phyloP scores from a whole-genome alignment of 345 rosid species.

The Aurinia saxatilis region DNA sequence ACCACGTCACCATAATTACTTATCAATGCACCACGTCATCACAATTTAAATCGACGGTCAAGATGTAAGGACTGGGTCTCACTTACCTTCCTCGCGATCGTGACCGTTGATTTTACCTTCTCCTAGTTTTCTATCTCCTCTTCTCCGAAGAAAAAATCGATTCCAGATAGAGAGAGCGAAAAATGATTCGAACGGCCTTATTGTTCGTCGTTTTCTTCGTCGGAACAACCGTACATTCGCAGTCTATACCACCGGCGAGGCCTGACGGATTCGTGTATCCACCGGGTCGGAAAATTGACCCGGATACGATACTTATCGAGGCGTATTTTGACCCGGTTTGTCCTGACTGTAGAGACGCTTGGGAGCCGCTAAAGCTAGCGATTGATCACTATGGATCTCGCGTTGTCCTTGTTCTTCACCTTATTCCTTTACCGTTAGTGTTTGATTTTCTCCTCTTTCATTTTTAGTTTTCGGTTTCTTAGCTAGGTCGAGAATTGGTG shows the following conservation, averaged over 20 bases:
- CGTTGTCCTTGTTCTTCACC: constrained; percentile 52
- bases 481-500: constrained; percentile 5
- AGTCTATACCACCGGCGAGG: constrained; percentile 66
- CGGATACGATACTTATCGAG: constrained; percentile 54
- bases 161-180: background rate
- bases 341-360: constrained; percentile 75
- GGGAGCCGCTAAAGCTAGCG: constrained; percentile 74
- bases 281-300: constrained; percentile 22
- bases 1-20: no score
- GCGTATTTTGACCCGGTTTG: constrained; percentile 92
- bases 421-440: constrained; percentile 90
- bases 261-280: constrained; percentile 72
- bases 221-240: constrained; percentile 31
- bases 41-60: no score
- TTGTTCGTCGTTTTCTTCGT: constrained; percentile 16
- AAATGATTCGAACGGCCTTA: constrained; percentile 14
- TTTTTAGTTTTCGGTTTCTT: background rate
- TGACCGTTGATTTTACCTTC: background rate
- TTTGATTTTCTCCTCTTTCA: background rate
- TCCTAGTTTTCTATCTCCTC: background rate
- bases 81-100: background rate
- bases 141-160: background rate
- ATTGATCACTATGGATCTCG: constrained; percentile 56
- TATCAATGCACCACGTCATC: no score
- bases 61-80: no score